Percentiles rank a stretch among this genome's conserved stretches.
phyloP scores from a whole-genome alignment of 169 alveolate species.

The Amoebophrya sp. region DNA sequence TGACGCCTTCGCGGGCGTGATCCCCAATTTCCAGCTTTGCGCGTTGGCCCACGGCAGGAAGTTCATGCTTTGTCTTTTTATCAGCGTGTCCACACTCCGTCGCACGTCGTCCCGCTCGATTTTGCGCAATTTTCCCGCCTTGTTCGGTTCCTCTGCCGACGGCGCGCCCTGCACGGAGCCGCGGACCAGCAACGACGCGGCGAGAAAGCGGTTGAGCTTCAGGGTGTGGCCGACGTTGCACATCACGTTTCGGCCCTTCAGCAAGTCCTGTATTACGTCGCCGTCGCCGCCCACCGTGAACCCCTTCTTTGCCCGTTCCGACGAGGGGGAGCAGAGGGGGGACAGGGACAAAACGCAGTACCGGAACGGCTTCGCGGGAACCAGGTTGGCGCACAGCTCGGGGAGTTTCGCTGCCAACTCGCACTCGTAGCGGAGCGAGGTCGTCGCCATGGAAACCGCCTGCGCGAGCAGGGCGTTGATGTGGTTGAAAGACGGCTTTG shows the following conservation, averaged over 20 bases:
- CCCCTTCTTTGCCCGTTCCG: not conserved
- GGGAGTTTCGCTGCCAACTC: conserved; percentile 63
- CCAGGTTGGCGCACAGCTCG: conserved; percentile 61
- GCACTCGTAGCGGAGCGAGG: conserved; percentile 63
- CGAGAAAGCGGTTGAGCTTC: conserved; percentile 25
- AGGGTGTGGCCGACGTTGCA: conserved; percentile 35
- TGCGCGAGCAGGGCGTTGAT: conserved; percentile 63
- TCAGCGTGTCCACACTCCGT: not conserved
- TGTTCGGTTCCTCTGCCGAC: too few relatives aligned
- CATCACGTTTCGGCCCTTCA: not conserved
- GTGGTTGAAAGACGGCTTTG: conserved; percentile 53
- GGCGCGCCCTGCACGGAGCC: not conserved
- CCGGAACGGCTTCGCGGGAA: conserved; percentile 48
- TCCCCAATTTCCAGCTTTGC: not conserved
- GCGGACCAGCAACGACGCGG: not conserved
- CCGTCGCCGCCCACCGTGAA: conserved; percentile 16
- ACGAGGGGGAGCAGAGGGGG: conserved; percentile 19
- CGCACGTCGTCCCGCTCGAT: conserved; percentile 7
- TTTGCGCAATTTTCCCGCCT: too few relatives aligned
- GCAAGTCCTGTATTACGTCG: not conserved
- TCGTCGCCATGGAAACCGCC: conserved; percentile 60
- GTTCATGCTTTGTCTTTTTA: not conserved
- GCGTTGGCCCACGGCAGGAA: not conserved
- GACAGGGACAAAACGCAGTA: not conserved
- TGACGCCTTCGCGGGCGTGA: not conserved